phyloP scores from a whole-genome alignment of 2,329 filamentous ascomycete species.

The Cercospora canescens region DNA sequence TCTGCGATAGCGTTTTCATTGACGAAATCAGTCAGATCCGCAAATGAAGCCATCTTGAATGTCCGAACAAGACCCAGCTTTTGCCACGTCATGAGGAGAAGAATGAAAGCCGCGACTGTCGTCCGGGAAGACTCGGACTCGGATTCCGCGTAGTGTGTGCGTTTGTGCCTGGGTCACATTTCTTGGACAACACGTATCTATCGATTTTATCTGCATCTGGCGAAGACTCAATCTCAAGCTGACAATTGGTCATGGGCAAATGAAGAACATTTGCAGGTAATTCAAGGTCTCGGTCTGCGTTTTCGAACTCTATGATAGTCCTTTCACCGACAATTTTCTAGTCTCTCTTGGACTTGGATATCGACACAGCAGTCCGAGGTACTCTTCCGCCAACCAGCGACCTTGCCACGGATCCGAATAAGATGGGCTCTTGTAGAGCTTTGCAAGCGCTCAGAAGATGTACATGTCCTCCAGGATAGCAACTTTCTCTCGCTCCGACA shows the following conservation, averaged over 20 bases:
- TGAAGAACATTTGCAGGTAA: no score
- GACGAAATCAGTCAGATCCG: background rate
- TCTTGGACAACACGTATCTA: background rate
- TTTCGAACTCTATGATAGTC: no score
- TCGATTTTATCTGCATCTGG: background rate
- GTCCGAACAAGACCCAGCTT: background rate
- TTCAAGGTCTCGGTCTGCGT: no score
- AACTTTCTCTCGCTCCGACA: background rate
- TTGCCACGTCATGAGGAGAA: background rate
- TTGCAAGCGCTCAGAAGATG: background rate
- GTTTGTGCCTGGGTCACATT: background rate
- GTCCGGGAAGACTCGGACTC: background rate
- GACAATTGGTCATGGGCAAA: no score
- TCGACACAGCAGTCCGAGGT: no score
- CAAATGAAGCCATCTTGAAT: background rate
- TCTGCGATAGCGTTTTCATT: background rate
- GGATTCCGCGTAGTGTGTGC: background rate
- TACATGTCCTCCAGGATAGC: background rate
- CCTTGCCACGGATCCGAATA: no score
- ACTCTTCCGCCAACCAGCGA: no score
- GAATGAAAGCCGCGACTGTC: background rate
- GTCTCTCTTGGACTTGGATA: no score
- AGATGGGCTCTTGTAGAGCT: accelerated
- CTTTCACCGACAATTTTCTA: no score
- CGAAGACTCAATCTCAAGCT: background rate